A percentile compares a stretch with the other conserved stretches of the same genome.
Conservation (phyloP, 305 asterid species). For the Ruellia speciosa region DNA sequence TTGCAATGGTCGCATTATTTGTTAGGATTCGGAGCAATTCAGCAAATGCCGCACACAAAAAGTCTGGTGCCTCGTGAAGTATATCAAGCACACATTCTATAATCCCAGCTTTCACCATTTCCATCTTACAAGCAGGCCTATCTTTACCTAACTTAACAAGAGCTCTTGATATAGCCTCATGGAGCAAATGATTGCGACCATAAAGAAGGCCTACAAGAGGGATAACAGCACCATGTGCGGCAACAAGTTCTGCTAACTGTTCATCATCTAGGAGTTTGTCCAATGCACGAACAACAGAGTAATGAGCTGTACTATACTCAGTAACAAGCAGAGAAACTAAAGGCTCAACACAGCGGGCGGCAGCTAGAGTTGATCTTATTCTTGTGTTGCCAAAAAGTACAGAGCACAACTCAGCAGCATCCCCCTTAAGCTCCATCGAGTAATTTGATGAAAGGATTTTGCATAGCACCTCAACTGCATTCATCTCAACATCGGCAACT, state of each 20-base stretch:
- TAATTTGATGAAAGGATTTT: constrained; percentile 72
- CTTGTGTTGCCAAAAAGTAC: constrained; percentile 74
- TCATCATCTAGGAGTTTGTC: constrained; percentile 90
- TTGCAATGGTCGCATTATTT: constrained; percentile 89
- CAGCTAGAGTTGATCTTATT: constrained; percentile 71
- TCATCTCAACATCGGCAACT: constrained; percentile 95
- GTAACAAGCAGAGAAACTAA: constrained; percentile 68
- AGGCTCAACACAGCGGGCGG: constrained; percentile 84
- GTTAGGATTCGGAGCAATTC: constrained; percentile 94
- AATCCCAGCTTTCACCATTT: constrained; percentile 95
- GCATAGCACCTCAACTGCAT: constrained; percentile 89
- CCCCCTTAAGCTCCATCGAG: constrained; percentile 83
- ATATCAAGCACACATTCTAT: constrained; percentile 74
- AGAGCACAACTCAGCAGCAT: constrained; percentile 71
- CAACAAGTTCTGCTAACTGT: constrained; percentile 89
- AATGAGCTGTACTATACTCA: constrained; percentile 77
- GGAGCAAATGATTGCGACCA: constrained; percentile 73
- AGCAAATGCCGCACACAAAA: constrained; percentile 83
- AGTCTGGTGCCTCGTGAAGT: constrained; percentile 90
- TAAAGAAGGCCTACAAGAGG: constrained; percentile 89
- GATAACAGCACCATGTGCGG: constrained; percentile 93
- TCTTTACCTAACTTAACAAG: constrained; percentile 94
- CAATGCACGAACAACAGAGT: constrained; percentile 79
- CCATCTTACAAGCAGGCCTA: constrained; percentile 91
- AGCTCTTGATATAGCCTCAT: constrained; percentile 85